Evolutionary conservation across 1,139 yeast genomes (phyloP), one percentile per base, ranked within the genome.

Genomic region (Meyerozyma carpophila): DNA sequence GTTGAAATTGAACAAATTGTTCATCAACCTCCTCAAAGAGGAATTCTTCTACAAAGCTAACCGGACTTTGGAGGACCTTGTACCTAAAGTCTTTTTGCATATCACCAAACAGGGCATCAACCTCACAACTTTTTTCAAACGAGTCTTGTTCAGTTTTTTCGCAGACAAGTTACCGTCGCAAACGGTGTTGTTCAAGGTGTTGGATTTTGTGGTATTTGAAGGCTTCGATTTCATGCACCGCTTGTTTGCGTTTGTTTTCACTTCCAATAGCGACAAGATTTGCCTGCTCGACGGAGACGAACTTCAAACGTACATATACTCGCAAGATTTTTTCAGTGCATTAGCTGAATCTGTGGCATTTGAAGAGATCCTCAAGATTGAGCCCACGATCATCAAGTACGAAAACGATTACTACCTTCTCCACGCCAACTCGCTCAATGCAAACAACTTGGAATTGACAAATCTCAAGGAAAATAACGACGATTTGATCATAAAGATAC

Each of bases 371-470:
- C 47, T 68, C 26, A 40, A 49, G 10, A 49, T 51, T 24, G 59
- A 64, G 42, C 69, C 72, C 1, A 47, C 60, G 10, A 51, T 73
- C 10, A 62, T 73, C 48, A 66, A 63, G 48, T 73, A 67, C 49
- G 79, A 73, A 48, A 73, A 73, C 50, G 77, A 73, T 48, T 72
- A 59, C 50, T 70, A 70, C 44, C 57, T 73, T 44, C 61, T 70
- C 27, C 66, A 67, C 47, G 69, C 73, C 32, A 72, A 70, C 52
- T 65, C 74, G 1, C 53, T 72, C 43, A 69, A 62, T 46, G 63
- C 65, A 45, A 71, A 68, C 48, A 61, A 62, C 41, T 66, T 66
- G 47, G 79, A 73, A 46, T 57, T 73, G 39, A 51, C 63, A 14
- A 72, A 68, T 50, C 58, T 72, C 44, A 59, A 63, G 43, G 77